phyloP scores from a whole-genome alignment of 2,329 filamentous ascomycete species.

The Aspergillus puulaauensis region DNA sequence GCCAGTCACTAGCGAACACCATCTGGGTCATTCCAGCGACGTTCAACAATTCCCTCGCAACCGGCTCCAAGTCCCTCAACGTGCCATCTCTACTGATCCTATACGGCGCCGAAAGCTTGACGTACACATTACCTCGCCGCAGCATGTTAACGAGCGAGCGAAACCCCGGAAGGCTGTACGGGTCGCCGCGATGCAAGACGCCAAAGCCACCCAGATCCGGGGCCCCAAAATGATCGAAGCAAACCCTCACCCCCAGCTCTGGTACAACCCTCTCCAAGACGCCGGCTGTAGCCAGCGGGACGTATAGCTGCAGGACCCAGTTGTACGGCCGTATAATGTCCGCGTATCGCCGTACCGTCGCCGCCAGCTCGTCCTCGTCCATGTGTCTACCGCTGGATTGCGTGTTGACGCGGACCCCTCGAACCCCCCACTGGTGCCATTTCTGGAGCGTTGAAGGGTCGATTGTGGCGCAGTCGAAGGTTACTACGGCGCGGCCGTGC shows the following conservation, averaged over 20 bases:
- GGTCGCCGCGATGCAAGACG: no score
- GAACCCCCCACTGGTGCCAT: conserved; percentile 60
- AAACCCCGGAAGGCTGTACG: no score
- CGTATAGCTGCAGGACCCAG: neutral
- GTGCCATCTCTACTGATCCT: no score
- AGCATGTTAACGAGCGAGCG: no score
- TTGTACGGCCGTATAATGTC: neutral
- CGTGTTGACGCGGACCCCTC: conserved; percentile 49
- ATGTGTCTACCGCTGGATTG: no score
- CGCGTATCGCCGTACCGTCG: neutral
- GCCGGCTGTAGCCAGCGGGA: neutral
- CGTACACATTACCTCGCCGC: no score
- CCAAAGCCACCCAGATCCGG: neutral
- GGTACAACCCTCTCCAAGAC: neutral
- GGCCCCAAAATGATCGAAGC: neutral
- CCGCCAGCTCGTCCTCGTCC: neutral
- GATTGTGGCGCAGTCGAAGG: conserved; percentile 51
- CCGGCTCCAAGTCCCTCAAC: no score
- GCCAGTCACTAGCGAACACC: no score
- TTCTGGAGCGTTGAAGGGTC: conserved; percentile 41
- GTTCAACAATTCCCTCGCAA: no score
- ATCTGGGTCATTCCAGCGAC: no score
- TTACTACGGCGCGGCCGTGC: conserved; percentile 56
- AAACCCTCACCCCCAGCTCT: neutral
- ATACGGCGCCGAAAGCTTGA: no score